Evolutionary conservation across 2,329 filamentous ascomycete species (phyloP), one percentile per base, ranked within the genome.

Genomic region (Fusarium sp.): DNA sequence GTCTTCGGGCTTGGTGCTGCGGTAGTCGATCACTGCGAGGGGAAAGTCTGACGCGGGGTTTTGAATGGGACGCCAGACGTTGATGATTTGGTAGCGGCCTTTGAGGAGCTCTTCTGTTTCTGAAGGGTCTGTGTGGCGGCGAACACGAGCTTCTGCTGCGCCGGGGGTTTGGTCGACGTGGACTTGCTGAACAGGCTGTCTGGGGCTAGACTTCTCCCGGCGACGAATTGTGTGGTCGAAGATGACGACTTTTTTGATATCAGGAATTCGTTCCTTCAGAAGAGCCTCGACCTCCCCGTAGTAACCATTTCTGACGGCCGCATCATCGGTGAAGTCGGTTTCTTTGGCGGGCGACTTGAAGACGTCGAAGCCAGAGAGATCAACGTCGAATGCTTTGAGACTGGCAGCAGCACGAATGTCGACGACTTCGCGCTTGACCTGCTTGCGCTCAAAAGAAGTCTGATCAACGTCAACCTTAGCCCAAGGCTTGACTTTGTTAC

Each of bases 171-270:
- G 91, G 74, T 93, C 91, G 16, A 93, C 89, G 66, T 93, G 91
- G 1, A 92, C 89, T 70, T 88, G 87, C 76, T 91, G 88, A 0
- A 93, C 90, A 0, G 91, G 91, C 67, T 88, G 86, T 8, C 90
- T 84, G 0, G 88, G 83, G 0, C 88, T 82, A 3, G 80, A 77
- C n/a, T 86, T 85, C 3, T 82, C 78, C 21, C 85, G 81, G 9
- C 86, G 81, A 3, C 90, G 86, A 70, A 93, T 90, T 0, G 90
- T 92, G 77, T 93, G 90, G 78, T 93, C 90, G 75, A 93, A 93
- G 62, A 92, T 90, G 63, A 89, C 84, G 13, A 93, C 84, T 64
- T 88, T 88, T 56, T 86, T 86, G 55, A 90, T 81, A 1, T 83
- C 85, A 0, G 84, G 81, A 1, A 91, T 80, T 46, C 86, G 85